Conservation (phyloP, 2,329 filamentous ascomycete genomes). For the Aspergillus ruber region DNA sequence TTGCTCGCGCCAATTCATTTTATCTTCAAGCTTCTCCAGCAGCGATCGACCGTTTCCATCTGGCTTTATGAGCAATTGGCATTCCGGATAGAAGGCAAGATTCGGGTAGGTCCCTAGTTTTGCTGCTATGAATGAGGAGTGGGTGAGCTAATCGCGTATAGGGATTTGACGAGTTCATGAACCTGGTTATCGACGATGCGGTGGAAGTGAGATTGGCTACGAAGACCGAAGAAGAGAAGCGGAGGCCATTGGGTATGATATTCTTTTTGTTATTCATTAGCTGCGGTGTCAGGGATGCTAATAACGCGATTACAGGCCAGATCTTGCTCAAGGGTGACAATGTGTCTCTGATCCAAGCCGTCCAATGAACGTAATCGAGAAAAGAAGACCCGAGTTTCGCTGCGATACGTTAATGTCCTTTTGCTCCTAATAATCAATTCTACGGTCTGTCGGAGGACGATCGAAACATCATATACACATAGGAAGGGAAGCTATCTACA, state of each 20-base stretch:
- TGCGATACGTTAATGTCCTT: slow-evolving; percentile 7
- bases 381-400: slow-evolving; percentile 1
- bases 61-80: slow-evolving; percentile 96
- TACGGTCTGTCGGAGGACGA: slow-evolving; percentile 14
- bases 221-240: slow-evolving; percentile 72
- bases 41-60: slow-evolving; percentile 79
- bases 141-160: slow-evolving; percentile 32
- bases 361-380: slow-evolving; percentile 18
- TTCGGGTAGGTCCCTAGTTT: slow-evolving; percentile 61
- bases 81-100: slow-evolving; percentile 93
- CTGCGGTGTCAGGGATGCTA: background rate
- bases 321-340: slow-evolving; percentile 86
- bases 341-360: slow-evolving; percentile 68
- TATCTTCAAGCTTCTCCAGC: slow-evolving; percentile 85
- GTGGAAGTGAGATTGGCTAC: slow-evolving; percentile 82
- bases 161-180: slow-evolving; percentile 99
- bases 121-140: slow-evolving; percentile 1
- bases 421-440: slow-evolving; percentile 7
- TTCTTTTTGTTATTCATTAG: background rate
- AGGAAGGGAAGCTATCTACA: slow-evolving; percentile 10
- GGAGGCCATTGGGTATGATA: slow-evolving; percentile 67
- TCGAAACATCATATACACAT: slow-evolving; percentile 14
- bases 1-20: slow-evolving; percentile 76
- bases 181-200: slow-evolving; percentile 91
- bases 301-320: slow-evolving; percentile 52